Percentiles rank a stretch among this genome's conserved stretches.
phyloP scores from a whole-genome alignment of 163 green algal genomes.

The Volvox carteri region DNA sequence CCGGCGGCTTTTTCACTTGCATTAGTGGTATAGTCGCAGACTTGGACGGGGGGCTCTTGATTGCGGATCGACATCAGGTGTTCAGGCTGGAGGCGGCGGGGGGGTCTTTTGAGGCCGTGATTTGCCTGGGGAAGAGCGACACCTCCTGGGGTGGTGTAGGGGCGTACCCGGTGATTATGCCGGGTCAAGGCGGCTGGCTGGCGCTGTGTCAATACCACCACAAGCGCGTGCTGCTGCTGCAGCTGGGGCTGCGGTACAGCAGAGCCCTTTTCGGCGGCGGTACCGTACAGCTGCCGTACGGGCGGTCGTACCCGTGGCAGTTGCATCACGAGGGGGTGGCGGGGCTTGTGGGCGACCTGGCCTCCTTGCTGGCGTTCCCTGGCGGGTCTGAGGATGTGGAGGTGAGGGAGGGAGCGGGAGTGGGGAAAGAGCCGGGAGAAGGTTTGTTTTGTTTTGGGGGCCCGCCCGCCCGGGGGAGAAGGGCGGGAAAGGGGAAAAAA shows the following conservation, averaged over 20 bases:
- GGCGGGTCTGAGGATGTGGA: slow-evolving; percentile 7
- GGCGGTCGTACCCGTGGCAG: background rate
- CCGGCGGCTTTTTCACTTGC: background rate
- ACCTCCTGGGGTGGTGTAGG: slow-evolving; percentile 35
- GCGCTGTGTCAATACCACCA: slow-evolving; percentile 43
- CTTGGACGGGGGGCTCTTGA: background rate
- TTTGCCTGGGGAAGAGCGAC: slow-evolving; percentile 40
- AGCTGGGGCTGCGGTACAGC: background rate
- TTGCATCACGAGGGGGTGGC: slow-evolving; percentile 15
- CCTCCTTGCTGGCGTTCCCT: slow-evolving; percentile 11
- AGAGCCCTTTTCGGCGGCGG: background rate
- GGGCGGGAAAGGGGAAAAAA: too few relatives aligned
- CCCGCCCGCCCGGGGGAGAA: too few relatives aligned
- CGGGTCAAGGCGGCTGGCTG: slow-evolving; percentile 47
- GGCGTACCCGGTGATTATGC: slow-evolving; percentile 19
- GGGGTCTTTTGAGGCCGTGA: background rate
- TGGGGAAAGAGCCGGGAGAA: too few relatives aligned
- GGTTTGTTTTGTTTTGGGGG: too few relatives aligned
- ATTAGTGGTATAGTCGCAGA: slow-evolving; percentile 28
- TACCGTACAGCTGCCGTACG: background rate
- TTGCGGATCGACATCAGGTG: slow-evolving; percentile 39
- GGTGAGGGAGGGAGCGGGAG: background rate
- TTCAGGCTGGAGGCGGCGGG: slow-evolving; percentile 16
- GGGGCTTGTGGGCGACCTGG: slow-evolving; percentile 26
- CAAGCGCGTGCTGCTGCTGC: slow-evolving; percentile 36